Evolutionary conservation across 345 rosid species (phyloP).

Genomic region (Citrus glauca): DNA sequence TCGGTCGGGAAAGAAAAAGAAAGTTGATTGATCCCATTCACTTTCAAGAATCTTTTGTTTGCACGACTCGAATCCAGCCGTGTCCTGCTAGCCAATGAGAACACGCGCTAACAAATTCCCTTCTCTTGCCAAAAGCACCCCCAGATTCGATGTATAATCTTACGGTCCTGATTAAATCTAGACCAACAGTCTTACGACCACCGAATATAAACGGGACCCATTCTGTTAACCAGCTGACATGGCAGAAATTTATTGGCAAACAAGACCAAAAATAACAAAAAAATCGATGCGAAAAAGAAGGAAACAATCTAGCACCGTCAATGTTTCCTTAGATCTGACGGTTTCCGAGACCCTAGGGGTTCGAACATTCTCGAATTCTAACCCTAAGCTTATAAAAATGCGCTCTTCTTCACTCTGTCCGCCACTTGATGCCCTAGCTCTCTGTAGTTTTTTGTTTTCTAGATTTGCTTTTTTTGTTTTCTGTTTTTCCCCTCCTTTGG

Average conservation of each 20-base stretch:
- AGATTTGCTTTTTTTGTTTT: not conserved
- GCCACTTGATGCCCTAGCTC: constrained; percentile 35
- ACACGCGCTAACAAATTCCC: not conserved
- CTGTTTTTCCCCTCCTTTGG: not conserved
- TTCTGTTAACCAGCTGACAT: not conserved
- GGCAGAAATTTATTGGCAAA: not conserved
- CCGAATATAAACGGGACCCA: not conserved
- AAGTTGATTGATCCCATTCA: not conserved
- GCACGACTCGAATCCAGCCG: not conserved
- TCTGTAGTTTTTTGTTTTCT: not conserved
- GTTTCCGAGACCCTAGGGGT: not conserved
- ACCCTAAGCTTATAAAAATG: constrained; percentile 31
- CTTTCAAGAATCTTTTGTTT: not conserved
- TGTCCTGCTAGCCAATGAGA: not conserved
- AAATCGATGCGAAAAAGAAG: not conserved
- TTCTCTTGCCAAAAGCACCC: not conserved
- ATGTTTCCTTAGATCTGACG: constrained; percentile 22
- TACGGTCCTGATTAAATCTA: not conserved
- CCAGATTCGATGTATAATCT: not conserved
- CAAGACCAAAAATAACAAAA: not conserved
- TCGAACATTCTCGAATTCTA: constrained; percentile 37
- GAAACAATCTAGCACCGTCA: constrained; percentile 25
- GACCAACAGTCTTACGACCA: not conserved
- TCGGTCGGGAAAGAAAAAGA: not conserved
- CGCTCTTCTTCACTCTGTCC: not conserved